Percentiles rank a stretch among this genome's conserved stretches.
Conservation (phyloP, 306 rosid species). For the Acacia acuminata region DNA sequence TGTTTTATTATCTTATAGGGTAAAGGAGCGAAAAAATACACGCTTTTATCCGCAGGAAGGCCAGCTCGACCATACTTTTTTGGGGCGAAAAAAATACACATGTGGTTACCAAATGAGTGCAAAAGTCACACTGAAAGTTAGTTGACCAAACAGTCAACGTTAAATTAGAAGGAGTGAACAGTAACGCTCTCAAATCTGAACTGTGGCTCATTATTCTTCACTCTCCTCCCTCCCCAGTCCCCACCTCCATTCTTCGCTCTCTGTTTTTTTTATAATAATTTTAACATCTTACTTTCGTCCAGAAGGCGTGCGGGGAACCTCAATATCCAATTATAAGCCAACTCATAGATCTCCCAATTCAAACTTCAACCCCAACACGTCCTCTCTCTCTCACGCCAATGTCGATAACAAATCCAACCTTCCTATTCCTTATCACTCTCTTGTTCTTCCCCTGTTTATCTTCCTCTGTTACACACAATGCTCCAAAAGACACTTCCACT, state of each 20-base stretch:
- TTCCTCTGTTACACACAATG: not conserved
- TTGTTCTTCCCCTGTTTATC: constrained; percentile 9
- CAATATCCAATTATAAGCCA: constrained; percentile 34
- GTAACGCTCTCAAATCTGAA: constrained; percentile 28
- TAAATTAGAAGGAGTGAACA: too few relatives aligned
- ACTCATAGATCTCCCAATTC: constrained; percentile 29
- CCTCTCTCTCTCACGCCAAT: constrained; percentile 5
- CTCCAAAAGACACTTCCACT: not conserved
- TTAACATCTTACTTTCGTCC: not conserved
- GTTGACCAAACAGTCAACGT: too few relatives aligned
- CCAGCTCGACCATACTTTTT: too few relatives aligned
- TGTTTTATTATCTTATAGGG: too few relatives aligned
- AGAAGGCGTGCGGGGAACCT: constrained; percentile 41
- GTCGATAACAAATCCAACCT: constrained; percentile 27
- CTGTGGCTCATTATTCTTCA: constrained; percentile 33
- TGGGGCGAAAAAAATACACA: too few relatives aligned
- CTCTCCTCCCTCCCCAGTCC: not conserved
- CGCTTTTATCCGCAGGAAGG: too few relatives aligned
- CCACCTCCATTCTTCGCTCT: not conserved
- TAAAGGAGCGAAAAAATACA: too few relatives aligned
- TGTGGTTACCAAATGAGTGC: too few relatives aligned
- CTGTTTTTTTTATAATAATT: not conserved
- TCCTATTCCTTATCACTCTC: not conserved
- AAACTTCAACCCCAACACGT: not conserved
- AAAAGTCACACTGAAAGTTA: too few relatives aligned